Evolutionary conservation across 83 land plant species (phyloP).

Genomic region (Diphasiastrum complanatum): DNA sequence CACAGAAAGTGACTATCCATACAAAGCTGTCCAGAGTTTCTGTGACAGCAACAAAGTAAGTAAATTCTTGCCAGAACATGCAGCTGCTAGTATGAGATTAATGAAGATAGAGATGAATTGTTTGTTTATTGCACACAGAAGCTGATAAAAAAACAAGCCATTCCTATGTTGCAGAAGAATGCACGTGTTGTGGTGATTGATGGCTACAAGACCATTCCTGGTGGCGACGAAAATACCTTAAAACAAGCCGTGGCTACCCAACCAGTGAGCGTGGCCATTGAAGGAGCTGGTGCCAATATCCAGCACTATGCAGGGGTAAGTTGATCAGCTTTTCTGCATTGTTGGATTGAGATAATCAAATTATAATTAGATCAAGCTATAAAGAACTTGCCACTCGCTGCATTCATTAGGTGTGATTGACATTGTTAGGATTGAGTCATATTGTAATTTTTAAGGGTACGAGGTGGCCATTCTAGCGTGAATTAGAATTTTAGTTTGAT

Average conservation of each 20-base stretch:
- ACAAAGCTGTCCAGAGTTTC: slow-evolving; percentile 4
- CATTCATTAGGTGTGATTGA: too few species aligned
- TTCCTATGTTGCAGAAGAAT: background rate
- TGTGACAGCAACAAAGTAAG: slow-evolving; percentile 24
- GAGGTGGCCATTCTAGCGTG: too few species aligned
- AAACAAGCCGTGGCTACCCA: slow-evolving; percentile 21
- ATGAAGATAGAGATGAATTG: background rate
- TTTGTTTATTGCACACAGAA: too few species aligned
- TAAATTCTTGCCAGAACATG: background rate
- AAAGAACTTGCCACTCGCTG: too few species aligned
- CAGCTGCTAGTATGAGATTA: background rate
- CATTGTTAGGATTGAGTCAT: too few species aligned
- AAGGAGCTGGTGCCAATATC: slow-evolving; percentile 14
- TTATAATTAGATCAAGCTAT: too few species aligned
- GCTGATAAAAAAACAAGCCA: too few species aligned
- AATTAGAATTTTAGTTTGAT: too few species aligned
- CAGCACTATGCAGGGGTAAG: slow-evolving; percentile 21
- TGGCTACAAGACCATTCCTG: slow-evolving; percentile 9
- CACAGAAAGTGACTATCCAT: slow-evolving; percentile 31
- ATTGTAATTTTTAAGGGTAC: too few species aligned
- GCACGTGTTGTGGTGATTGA: slow-evolving; percentile 22
- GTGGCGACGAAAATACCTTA: slow-evolving; percentile 8
- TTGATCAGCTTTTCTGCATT: too few species aligned
- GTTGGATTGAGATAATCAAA: too few species aligned
- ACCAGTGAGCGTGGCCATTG: slow-evolving; percentile 28